A percentile compares a stretch with the other conserved stretches of the same genome.
phyloP scores from a whole-genome alignment of 129 eudicot species.

The sunflower (Helianthus annuus) region HanXRQr2.0-SUNRISE NC_035448.2:113776617-113777116 shows the following conservation, averaged over 20 bases:
- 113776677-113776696: not conserved
- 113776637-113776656: too few relatives aligned
- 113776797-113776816: slow-evolving; percentile 19
- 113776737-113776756: slow-evolving; percentile 21
- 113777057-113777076: slow-evolving; percentile 9
- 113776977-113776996: slow-evolving; percentile 15
- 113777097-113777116: slow-evolving; percentile 24
- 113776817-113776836: slow-evolving; percentile 2
- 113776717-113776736: slow-evolving; percentile 10
- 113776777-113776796: not conserved
- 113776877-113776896: too few relatives aligned
- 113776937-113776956: slow-evolving; percentile 27
- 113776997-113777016: slow-evolving; percentile 28
- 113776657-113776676: too few relatives aligned
- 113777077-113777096: not conserved
- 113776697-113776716: slow-evolving; percentile 4
- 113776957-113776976: slow-evolving; percentile 27
- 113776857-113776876: too few relatives aligned
- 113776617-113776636: too few relatives aligned
- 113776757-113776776: not conserved
- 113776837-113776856: too few relatives aligned
- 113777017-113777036: slow-evolving; percentile 28
- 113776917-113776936: slow-evolving; percentile 17
- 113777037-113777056: slow-evolving; percentile 32
- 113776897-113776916: slow-evolving; percentile 17